A percentile compares a stretch with the other conserved stretches of the same genome.
Conservation (phyloP, 345 rosid species). For the Syzygium grande region DNA sequence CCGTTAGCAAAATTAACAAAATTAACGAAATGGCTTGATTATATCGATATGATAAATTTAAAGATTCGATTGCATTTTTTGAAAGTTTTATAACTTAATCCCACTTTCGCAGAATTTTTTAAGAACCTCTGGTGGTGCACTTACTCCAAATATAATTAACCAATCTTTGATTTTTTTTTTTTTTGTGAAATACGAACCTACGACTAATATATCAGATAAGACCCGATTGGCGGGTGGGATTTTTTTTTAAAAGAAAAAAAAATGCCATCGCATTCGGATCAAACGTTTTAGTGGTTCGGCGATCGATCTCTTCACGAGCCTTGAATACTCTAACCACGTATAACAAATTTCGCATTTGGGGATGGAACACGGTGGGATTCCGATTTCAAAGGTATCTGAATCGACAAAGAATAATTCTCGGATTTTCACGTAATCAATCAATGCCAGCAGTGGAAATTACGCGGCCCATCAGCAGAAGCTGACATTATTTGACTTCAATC, state of each 20-base stretch:
- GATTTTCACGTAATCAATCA: background rate
- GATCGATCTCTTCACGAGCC: background rate
- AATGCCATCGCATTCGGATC: background rate
- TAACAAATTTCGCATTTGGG: background rate
- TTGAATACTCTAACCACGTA: background rate
- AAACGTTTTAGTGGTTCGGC: background rate
- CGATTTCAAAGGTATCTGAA: background rate
- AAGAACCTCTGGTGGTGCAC: background rate
- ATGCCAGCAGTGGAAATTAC: background rate
- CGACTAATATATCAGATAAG: background rate
- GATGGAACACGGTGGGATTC: background rate
- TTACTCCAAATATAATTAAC: background rate
- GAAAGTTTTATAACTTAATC: background rate
- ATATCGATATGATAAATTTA: background rate
- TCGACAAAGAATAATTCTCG: background rate
- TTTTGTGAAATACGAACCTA: accelerated
- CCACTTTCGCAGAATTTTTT: background rate
- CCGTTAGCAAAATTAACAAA: accelerated
- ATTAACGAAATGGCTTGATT: background rate
- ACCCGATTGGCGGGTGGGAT: background rate
- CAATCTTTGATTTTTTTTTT: background rate
- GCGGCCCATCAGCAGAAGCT: background rate
- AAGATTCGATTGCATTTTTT: background rate
- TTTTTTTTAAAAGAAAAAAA: background rate
- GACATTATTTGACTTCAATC: background rate